A percentile compares a stretch with the other conserved stretches of the same genome.
These are phyloP conservation scores for Reticulascus tulasneorum DNA, from an alignment of 2,329 filamentous ascomycete genomes.

Conservation along the genomic window DNA sequence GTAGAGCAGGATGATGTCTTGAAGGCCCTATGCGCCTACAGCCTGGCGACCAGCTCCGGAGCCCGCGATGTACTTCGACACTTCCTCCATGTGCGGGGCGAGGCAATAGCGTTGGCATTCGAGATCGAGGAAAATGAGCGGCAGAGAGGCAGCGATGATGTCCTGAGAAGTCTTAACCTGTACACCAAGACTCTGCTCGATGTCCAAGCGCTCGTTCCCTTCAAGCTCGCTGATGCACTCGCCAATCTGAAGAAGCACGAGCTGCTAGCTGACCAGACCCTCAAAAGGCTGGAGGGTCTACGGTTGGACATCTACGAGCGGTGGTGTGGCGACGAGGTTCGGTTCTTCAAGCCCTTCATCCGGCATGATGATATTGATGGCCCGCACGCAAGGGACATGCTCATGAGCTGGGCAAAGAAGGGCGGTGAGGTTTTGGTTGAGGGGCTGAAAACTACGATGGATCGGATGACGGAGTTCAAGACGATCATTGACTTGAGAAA, in stretches of 20 bases:
- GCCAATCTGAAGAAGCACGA: conserved; percentile 63
- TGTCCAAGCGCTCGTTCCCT: conserved; percentile 72
- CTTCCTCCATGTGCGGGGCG: conserved; percentile 69
- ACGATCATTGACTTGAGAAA: conserved; percentile 67
- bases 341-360: conserved; percentile 82
- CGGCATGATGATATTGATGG: conserved; percentile 72
- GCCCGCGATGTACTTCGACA: conserved; percentile 74
- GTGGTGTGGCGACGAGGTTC: conserved; percentile 81
- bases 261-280: conserved; percentile 66
- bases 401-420: conserved; percentile 60
- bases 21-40: conserved; percentile 76
- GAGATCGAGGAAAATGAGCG: conserved; percentile 41
- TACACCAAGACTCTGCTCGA: conserved; percentile 75
- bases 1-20: conserved; percentile 52
- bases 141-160: conserved; percentile 37
- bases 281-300: conserved; percentile 65
- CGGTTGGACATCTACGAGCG: conserved; percentile 72
- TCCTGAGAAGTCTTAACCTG: conserved; percentile 64
- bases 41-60: conserved; percentile 74
- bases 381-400: conserved; percentile 54
- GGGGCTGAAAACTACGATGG: conserved; percentile 59
- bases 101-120: conserved; percentile 63
- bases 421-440: conserved; percentile 56
- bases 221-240: conserved; percentile 66
- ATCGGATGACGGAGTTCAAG: conserved; percentile 60